phyloP scores from a whole-genome alignment of 345 rosid genomes.

The Populus alba region DNA sequence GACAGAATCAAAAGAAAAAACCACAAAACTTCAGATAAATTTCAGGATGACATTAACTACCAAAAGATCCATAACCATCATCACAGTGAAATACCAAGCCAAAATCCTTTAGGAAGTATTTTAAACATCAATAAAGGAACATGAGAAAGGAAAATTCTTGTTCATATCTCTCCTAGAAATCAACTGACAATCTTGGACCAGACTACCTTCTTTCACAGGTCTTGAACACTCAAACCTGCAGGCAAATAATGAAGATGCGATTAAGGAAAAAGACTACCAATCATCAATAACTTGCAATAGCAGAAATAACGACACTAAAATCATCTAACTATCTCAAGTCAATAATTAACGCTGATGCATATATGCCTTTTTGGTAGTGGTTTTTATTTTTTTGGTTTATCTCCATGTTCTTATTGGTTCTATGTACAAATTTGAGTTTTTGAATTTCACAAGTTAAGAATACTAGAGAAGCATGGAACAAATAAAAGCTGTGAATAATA shows the following conservation, averaged over 20 bases:
- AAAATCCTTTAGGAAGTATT: slow-evolving; percentile 1
- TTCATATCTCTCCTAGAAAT: neutral
- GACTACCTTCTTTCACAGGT: slow-evolving; percentile 36
- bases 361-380: neutral
- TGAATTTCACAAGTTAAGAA: neutral
- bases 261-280: neutral
- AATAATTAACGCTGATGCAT: neutral
- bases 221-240: slow-evolving; percentile 86
- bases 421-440: neutral
- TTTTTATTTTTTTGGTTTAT: neutral
- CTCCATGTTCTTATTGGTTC: neutral
- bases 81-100: neutral
- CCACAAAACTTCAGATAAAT: neutral
- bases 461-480: neutral
- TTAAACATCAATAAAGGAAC: neutral
- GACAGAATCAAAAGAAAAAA: neutral
- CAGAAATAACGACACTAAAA: neutral
- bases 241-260: neutral
- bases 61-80: neutral
- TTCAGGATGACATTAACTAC: neutral
- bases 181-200: neutral
- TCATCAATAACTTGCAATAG: neutral
- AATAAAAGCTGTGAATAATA: neutral
- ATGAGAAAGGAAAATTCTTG: neutral
- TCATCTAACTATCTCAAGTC: neutral